These are phyloP conservation scores for Lactarius indigo DNA, from an alignment of 768 basidiomycete species.

Conservation along the genomic window DNA sequence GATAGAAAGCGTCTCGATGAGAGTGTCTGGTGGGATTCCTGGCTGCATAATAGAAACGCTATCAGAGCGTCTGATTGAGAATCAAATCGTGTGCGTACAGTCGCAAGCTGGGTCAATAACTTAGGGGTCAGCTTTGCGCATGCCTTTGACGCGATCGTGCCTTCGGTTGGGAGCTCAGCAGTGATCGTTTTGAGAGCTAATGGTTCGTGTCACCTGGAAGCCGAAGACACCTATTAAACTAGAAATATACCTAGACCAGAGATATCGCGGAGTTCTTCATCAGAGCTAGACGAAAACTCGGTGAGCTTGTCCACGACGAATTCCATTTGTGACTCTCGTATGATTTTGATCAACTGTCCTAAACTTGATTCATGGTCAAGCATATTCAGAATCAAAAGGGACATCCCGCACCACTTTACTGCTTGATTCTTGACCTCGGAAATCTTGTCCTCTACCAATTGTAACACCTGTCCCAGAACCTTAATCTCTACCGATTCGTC, in stretches of 20 bases:
- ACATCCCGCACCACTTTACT: conserved; percentile 74
- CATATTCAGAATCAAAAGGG: background rate
- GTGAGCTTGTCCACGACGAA: conserved; percentile 87
- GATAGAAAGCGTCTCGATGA: conserved; percentile 80
- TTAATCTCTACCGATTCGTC: conserved; percentile 86
- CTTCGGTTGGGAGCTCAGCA: conserved; percentile 79
- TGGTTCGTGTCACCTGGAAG: conserved; percentile 3
- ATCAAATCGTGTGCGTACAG: conserved; percentile 40
- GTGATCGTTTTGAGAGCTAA: conserved; percentile 94
- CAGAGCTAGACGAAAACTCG: conserved; percentile 77
- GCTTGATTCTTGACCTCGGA: conserved; percentile 98
- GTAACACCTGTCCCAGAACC: conserved; percentile 78
- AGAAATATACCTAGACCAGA: conserved; percentile 73
- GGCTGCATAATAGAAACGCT: conserved; percentile 38
- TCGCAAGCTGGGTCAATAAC: conserved; percentile 72
- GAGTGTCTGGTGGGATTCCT: conserved; percentile 71
- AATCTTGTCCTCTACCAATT: conserved; percentile 89
- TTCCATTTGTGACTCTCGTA: conserved; percentile 79
- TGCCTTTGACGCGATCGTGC: conserved; percentile 72
- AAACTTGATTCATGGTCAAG: conserved; percentile 46
- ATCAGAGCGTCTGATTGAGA: background rate
- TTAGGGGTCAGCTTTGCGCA: conserved; percentile 84
- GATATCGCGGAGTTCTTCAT: conserved; percentile 93
- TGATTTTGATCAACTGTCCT: conserved; percentile 86
- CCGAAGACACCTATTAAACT: background rate